phyloP scores from a whole-genome alignment of 1,284 basidiomycete species.

The Marasmius tenuissimus region DNA sequence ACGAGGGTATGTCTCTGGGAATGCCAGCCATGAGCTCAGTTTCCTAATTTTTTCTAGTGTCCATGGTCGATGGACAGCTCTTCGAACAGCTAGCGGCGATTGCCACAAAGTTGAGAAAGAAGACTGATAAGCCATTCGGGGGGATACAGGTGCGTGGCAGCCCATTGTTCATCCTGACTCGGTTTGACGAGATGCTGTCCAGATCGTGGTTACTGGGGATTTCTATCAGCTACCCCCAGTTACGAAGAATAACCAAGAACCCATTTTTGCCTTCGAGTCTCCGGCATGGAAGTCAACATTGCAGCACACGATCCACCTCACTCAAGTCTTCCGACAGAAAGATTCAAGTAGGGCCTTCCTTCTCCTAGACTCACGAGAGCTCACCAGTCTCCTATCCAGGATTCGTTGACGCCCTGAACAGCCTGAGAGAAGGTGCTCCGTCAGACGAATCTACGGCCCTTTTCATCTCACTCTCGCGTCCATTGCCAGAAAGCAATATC shows the following conservation, averaged over 20 bases:
- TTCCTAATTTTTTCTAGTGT: constrained; percentile 1
- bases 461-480: constrained; percentile 22
- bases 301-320: constrained; percentile 68
- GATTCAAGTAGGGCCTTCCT: constrained; percentile 38
- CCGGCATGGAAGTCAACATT: constrained; percentile 71
- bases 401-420: constrained; percentile 67
- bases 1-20: constrained; percentile 58
- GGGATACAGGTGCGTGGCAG: constrained; percentile 12
- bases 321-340: constrained; percentile 70
- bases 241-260: constrained; percentile 24
- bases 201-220: constrained; percentile 82
- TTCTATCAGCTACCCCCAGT: constrained; percentile 91
- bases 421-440: constrained; percentile 22
- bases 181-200: constrained; percentile 37
- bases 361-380: not conserved
- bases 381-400: constrained; percentile 30
- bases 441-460: constrained; percentile 18
- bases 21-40: not conserved
- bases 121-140: constrained; percentile 15
- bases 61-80: constrained; percentile 25
- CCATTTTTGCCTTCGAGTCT: constrained; percentile 76
- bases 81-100: constrained; percentile 14
- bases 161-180: constrained; percentile 20
- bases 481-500: constrained; percentile 19
- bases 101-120: constrained; percentile 10